Conservation (phyloP, 1,139 yeast species). For the Zygosaccharomyces pseudobailii region DNA sequence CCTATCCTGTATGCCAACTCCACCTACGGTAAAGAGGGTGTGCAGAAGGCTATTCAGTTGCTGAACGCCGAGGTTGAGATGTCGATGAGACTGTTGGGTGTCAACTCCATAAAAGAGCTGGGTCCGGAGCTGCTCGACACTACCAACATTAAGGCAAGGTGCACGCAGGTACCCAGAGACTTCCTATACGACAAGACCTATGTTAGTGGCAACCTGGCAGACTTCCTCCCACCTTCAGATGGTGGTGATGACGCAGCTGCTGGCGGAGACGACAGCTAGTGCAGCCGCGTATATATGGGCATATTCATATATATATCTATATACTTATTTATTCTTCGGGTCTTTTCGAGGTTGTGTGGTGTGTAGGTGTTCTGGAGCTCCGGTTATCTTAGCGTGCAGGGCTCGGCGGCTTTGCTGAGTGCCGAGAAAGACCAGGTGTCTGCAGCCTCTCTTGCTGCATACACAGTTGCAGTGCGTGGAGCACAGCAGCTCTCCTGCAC, state of each 20-base stretch:
- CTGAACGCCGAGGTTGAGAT: conserved; percentile 76
- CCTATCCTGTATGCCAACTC: conserved; percentile 70
- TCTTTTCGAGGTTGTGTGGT: too few species aligned
- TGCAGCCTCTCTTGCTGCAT: too few species aligned
- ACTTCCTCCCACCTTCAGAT: conserved; percentile 1
- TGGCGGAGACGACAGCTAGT: too few species aligned
- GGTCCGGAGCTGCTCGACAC: conserved; percentile 51
- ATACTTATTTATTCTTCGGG: too few species aligned
- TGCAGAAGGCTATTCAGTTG: conserved; percentile 67
- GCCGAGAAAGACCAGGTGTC: too few species aligned
- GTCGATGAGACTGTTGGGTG: conserved; percentile 88
- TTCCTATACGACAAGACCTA: conserved; percentile 42
- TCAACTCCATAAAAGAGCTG: conserved; percentile 57
- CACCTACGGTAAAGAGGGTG: conserved; percentile 75
- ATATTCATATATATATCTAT: too few species aligned
- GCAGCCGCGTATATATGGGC: too few species aligned
- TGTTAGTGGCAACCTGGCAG: conserved; percentile 30
- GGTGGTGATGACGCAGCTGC: not conserved
- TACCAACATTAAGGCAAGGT: conserved; percentile 37
- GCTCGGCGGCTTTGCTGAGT: too few species aligned
- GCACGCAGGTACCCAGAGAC: conserved; percentile 46
- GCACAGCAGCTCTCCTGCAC: not conserved
- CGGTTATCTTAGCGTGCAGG: too few species aligned
- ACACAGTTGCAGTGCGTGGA: too few species aligned
- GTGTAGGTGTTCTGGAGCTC: too few species aligned